These are phyloP conservation scores for Drosera capensis DNA, from an alignment of 148 eudicot species.

Conservation along the genomic window DNA sequence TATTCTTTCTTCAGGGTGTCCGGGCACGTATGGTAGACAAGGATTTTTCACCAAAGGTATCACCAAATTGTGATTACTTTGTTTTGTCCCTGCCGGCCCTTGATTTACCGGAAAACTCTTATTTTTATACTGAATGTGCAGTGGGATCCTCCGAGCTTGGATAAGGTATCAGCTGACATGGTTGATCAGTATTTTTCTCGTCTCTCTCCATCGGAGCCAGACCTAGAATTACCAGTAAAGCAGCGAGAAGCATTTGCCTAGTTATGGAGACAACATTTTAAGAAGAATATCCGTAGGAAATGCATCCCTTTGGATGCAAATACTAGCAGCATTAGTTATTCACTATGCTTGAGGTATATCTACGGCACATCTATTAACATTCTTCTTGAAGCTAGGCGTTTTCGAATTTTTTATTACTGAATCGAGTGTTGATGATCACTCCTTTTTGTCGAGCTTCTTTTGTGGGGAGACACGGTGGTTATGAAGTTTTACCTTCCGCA, in stretches of 20 bases:
- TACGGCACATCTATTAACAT: too few species aligned
- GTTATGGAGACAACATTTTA: constrained; percentile 1
- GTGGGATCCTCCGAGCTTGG: constrained; percentile 92
- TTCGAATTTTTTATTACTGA: too few species aligned
- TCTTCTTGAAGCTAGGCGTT: too few species aligned
- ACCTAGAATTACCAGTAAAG: constrained; percentile 49
- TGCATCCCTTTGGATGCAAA: too few species aligned
- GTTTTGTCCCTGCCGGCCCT: neutral
- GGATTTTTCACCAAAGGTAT: constrained; percentile 83
- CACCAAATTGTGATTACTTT: neutral
- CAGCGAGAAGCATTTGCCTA: constrained; percentile 62
- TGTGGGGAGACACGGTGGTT: too few species aligned
- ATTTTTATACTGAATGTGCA: constrained; percentile 12
- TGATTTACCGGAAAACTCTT: neutral
- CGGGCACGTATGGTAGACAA: constrained; percentile 75
- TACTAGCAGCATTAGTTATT: too few species aligned
- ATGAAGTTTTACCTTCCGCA: too few species aligned
- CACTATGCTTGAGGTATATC: too few species aligned
- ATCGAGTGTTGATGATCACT: too few species aligned
- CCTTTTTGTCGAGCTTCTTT: too few species aligned
- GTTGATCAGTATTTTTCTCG: constrained; percentile 64
- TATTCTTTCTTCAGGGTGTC: constrained; percentile 43
- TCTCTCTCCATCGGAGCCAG: constrained; percentile 43
- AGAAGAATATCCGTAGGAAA: too few species aligned
- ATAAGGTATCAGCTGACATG: constrained; percentile 65